phyloP scores from a whole-genome alignment of 805 yeast genomes.

The Starmerella gropengiesseri region DNA sequence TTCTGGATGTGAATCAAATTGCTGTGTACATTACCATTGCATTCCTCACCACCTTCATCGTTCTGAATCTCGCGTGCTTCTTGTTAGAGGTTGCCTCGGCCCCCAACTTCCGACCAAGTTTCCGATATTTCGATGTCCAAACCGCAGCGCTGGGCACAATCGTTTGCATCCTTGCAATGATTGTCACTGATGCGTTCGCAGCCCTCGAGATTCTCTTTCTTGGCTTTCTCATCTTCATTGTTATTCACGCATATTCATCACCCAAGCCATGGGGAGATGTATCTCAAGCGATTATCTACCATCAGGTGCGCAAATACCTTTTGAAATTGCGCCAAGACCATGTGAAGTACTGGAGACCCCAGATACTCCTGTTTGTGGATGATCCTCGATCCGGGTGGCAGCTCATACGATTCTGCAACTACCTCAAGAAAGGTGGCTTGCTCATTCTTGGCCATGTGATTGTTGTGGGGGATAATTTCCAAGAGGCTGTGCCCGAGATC shows the following conservation, averaged over 20 bases:
- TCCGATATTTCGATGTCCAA: constrained; percentile 67
- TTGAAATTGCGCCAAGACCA: constrained; percentile 77
- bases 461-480: constrained; percentile 43
- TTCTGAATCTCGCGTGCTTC: constrained; percentile 88
- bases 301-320: constrained; percentile 87
- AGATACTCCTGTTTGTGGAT: constrained; percentile 74
- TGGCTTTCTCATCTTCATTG: constrained; percentile 52
- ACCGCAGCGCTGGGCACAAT: constrained; percentile 74
- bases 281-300: constrained; percentile 87
- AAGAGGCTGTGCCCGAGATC: constrained; percentile 55
- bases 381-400: constrained; percentile 90
- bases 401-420: constrained; percentile 83
- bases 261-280: constrained; percentile 99
- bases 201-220: constrained; percentile 67
- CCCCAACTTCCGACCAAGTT: constrained; percentile 96
- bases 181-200: constrained; percentile 82
- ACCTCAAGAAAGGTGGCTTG: constrained; percentile 88
- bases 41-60: constrained; percentile 87
- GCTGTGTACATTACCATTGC: constrained; percentile 97
- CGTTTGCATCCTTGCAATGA: constrained; percentile 73
- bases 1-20: constrained; percentile 85
- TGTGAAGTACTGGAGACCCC: constrained; percentile 98
- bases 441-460: constrained; percentile 89
- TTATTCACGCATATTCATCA: constrained; percentile 83
- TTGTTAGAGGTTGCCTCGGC: constrained; percentile 80